Base-by-base conservation (phyloP, 257 asterid genomes). In the Plantago elongata region DNA sequence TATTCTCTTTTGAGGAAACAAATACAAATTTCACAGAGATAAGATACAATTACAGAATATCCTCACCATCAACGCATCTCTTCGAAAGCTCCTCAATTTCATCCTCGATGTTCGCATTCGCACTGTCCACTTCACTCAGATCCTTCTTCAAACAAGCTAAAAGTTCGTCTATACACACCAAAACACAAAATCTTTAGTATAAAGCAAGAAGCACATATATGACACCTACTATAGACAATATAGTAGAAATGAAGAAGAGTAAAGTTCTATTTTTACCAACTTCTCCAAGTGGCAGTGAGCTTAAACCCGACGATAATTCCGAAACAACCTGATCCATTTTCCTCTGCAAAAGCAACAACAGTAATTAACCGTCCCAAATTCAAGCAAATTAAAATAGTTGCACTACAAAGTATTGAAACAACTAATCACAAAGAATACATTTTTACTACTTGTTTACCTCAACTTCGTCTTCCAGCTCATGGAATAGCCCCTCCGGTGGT, bases 51-150 rank as follows among this genome's bases (percentile, higher is more conserved):
- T 30, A 9, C 34, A 56, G 46, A 37, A 57, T 5, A 44, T 54
- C 64, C 72, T 55, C 51, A 88, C 96, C 98, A 79, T 88, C 77
- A 18, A 60, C 47, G 47, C 66, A 74, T 72, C 74, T 75, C 71
- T 68, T 70, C 5, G 78, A 74, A 57, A 82, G 82, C 64, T 80
- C 89, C 72, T 73, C 84, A 61, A 79, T 74, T 72, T 88, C 94
- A 47, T 60, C 55, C 29, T 70, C 82, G 8, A 72, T 59, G 44
- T 58, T 77, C 30, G 63, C 84, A 81, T 68, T 80, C 69, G 82
- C 84, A 71, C 69, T 69, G 69, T 88, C 89, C 63, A 69, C 79
- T 59, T 83, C 74, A 63, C 64, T 75, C 37, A 81, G 75, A 72
- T 82, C 91, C 38, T 73, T 79, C 76, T 61, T 82, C 68, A 88